Evolutionary conservation across 371 early-diverging fungal genomes (phyloP).

Genomic region (Vairimorpha apis): DNA sequence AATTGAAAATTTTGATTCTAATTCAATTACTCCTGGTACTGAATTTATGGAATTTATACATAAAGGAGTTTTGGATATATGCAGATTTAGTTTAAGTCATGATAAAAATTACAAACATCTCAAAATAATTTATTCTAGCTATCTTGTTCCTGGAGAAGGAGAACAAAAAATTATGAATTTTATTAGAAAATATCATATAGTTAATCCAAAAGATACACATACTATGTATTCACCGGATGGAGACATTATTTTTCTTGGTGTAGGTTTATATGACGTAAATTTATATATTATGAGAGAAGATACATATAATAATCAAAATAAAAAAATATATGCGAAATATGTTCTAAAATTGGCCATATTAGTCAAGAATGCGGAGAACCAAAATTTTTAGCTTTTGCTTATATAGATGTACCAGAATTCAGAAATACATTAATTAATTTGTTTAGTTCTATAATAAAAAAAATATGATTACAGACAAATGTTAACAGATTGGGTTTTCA

Average conservation of each 20-base stretch:
- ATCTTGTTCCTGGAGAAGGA: conserved; percentile 95
- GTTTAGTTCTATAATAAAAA: conserved; percentile 36
- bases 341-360: conserved; percentile 74
- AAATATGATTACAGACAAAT: conserved; percentile 68
- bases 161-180: conserved; percentile 99
- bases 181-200: conserved; percentile 74
- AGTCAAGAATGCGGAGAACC: conserved; percentile 67
- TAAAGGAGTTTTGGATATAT: conserved; percentile 73
- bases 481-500: conserved; percentile 94
- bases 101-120: conserved; percentile 81
- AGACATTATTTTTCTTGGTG: conserved; percentile 93
- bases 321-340: conserved; percentile 70
- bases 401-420: conserved; percentile 52
- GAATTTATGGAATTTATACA: conserved; percentile 90
- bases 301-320: conserved; percentile 70
- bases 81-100: conserved; percentile 74
- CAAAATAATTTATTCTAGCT: conserved; percentile 75
- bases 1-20: conserved; percentile 96
- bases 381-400: conserved; percentile 42
- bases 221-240: conserved; percentile 95
- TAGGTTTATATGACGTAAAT: conserved; percentile 91
- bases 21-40: conserved; percentile 98
- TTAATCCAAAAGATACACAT: conserved; percentile 75
- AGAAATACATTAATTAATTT: conserved; percentile 35
- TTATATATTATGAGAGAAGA: conserved; percentile 92